Evolutionary conservation across 1,284 basidiomycete species (phyloP).

Genomic region (Malassezia japonica): DNA sequence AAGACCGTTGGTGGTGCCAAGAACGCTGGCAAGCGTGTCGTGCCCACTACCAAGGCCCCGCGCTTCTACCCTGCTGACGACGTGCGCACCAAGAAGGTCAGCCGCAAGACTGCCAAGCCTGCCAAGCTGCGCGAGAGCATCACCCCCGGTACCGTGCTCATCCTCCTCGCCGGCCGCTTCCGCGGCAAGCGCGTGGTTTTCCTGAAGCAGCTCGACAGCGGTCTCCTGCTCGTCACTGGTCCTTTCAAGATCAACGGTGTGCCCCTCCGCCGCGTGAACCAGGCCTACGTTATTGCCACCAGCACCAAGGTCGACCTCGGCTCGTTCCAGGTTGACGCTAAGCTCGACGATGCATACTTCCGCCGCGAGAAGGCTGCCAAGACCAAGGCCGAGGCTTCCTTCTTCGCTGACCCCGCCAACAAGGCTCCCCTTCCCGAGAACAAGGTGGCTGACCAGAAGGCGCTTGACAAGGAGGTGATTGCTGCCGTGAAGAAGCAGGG

Average conservation of each 20-base stretch:
- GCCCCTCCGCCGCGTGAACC: constrained; percentile 92
- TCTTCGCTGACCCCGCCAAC: constrained; percentile 81
- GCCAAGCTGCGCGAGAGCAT: constrained; percentile 72
- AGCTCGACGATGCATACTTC: constrained; percentile 93
- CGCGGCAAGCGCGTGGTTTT: constrained; percentile 96
- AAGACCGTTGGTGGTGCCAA: constrained; percentile 77
- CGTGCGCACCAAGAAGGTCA: constrained; percentile 75
- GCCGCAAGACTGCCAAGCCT: constrained; percentile 68
- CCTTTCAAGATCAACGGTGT: constrained; percentile 99
- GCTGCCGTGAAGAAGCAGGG: constrained; percentile 77
- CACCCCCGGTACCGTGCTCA: constrained; percentile 87
- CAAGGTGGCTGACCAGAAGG: constrained; percentile 88
- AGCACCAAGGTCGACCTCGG: constrained; percentile 86
- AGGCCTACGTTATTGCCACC: constrained; percentile 98
- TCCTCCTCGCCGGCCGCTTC: constrained; percentile 95
- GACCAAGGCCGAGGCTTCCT: constrained; percentile 89
- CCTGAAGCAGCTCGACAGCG: constrained; percentile 89
- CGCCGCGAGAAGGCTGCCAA: constrained; percentile 55
- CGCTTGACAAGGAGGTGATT: constrained; percentile 70
- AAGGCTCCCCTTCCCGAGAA: constrained; percentile 83
- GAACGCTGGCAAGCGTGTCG: constrained; percentile 78
- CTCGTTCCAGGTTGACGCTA: constrained; percentile 60
- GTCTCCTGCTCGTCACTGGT: constrained; percentile 88
- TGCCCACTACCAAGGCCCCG: constrained; percentile 74
- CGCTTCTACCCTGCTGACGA: constrained; percentile 98